Evolutionary conservation across 148 eudicot genomes (phyloP).

Genomic region (Chenopodium berlandieri): DNA sequence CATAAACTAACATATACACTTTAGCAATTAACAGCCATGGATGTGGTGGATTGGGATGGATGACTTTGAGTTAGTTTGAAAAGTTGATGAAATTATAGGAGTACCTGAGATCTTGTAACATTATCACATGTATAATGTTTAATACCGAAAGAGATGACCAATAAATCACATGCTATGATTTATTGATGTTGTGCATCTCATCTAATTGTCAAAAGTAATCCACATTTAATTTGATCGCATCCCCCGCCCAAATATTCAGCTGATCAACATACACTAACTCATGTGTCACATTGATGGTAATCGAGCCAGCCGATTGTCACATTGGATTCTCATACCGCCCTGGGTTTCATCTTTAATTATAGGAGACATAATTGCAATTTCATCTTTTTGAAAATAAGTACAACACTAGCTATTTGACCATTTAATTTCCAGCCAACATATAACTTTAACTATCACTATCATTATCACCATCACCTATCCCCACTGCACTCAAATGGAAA

Average conservation of each 20-base stretch:
- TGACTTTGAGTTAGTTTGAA: not conserved
- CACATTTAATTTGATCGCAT: not conserved
- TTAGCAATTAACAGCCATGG: not conserved
- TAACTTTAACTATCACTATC: too few species aligned
- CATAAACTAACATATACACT: not conserved
- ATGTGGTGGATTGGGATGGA: not conserved
- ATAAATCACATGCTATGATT: not conserved
- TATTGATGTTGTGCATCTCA: not conserved
- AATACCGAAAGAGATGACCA: conserved; percentile 6
- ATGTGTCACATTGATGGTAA: not conserved
- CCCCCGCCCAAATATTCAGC: not conserved
- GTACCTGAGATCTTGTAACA: not conserved
- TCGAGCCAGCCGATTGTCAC: not conserved
- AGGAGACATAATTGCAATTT: not conserved
- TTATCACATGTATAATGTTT: not conserved
- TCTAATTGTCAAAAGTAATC: not conserved
- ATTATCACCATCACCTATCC: too few species aligned
- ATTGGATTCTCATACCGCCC: not conserved
- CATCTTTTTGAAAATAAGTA: too few species aligned
- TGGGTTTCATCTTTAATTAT: not conserved
- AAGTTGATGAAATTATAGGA: not conserved
- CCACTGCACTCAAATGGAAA: too few species aligned
- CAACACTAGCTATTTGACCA: too few species aligned
- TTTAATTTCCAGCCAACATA: too few species aligned
- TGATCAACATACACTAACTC: not conserved